These are phyloP conservation scores for Xylaria curta DNA, from an alignment of 495 filamentous ascomycete genomes.

Conservation along the genomic window DNA sequence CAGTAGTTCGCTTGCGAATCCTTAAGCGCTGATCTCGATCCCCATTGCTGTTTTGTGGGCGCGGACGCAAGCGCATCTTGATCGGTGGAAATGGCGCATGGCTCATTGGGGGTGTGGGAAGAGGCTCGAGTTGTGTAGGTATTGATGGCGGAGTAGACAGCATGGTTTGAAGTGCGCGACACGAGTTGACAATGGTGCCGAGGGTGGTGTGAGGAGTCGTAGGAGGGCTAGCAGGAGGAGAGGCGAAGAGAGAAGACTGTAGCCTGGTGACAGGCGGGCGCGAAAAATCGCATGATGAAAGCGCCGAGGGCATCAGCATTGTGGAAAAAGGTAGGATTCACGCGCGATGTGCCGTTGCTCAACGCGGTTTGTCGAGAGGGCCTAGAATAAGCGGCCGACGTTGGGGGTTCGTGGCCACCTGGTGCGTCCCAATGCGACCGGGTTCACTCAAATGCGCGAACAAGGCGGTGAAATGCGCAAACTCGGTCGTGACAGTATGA, in stretches of 20 bases:
- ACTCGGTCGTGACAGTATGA: not conserved
- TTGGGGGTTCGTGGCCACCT: conserved; percentile 1
- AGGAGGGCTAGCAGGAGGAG: conserved; percentile 68
- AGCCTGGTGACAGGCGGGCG: conserved; percentile 54
- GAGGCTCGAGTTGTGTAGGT: conserved; percentile 48
- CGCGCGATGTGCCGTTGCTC: not conserved
- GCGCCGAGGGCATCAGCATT: conserved; percentile 76
- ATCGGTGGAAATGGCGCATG: conserved; percentile 53
- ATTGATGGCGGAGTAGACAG: conserved; percentile 51
- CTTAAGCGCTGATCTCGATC: conserved; percentile 47
- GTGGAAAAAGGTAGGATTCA: conserved; percentile 8
- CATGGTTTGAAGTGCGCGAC: conserved; percentile 74
- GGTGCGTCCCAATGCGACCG: conserved; percentile 17
- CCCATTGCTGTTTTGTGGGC: conserved; percentile 42
- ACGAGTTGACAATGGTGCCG: conserved; percentile 69
- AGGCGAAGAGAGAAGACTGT: conserved; percentile 65
- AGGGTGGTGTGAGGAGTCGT: conserved; percentile 59
- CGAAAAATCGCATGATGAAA: conserved; percentile 68
- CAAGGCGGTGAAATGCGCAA: conserved; percentile 6
- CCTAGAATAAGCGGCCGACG: not conserved
- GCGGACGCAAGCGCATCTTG: conserved; percentile 56
- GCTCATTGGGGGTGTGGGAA: conserved; percentile 59
- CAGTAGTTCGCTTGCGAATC: conserved; percentile 57
- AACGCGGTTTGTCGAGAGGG: conserved; percentile 21
- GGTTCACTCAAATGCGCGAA: not conserved